A percentile compares a stretch with the other conserved stretches of the same genome.
These are phyloP conservation scores for Ormosia semicastrata DNA, from an alignment of 306 rosid species.

Conservation along the genomic window DNA sequence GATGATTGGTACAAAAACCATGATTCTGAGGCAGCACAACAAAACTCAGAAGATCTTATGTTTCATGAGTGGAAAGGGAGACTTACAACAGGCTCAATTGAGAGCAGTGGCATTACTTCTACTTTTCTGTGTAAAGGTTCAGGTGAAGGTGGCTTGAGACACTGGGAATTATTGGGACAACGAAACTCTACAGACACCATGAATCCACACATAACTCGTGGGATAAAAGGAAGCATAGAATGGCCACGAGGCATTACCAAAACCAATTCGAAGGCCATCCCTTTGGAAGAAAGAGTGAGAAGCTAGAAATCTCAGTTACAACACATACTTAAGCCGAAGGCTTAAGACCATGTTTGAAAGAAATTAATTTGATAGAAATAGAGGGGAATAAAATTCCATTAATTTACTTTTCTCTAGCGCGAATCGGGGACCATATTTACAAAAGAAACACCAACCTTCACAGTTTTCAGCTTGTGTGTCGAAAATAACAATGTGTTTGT, in stretches of 20 bases:
- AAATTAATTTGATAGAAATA: background rate
- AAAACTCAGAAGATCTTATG: background rate
- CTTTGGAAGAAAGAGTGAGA: slow-evolving; percentile 35
- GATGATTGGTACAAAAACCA: background rate
- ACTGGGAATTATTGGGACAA: slow-evolving; percentile 9
- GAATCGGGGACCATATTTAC: background rate
- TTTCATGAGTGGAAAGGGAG: background rate
- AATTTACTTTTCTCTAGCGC: background rate
- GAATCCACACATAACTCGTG: slow-evolving; percentile 66
- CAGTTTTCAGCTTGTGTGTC: background rate
- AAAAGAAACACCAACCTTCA: background rate
- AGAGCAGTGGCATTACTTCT: background rate
- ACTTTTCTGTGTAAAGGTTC: background rate
- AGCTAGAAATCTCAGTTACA: slow-evolving; percentile 49
- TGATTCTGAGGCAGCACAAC: background rate
- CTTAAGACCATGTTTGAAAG: background rate
- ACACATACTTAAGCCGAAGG: slow-evolving; percentile 39
- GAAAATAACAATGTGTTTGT: background rate
- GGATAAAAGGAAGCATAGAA: slow-evolving; percentile 53
- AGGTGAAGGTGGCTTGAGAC: slow-evolving; percentile 23
- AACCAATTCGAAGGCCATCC: slow-evolving; percentile 29
- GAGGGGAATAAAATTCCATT: background rate
- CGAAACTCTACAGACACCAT: slow-evolving; percentile 7
- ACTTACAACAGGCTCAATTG: background rate
- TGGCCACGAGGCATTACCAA: slow-evolving; percentile 51